A percentile compares a stretch with the other conserved stretches of the same genome.
Conservation (phyloP, 176 grass and related monocot genomes). For the Aegilops longissima region DNA sequence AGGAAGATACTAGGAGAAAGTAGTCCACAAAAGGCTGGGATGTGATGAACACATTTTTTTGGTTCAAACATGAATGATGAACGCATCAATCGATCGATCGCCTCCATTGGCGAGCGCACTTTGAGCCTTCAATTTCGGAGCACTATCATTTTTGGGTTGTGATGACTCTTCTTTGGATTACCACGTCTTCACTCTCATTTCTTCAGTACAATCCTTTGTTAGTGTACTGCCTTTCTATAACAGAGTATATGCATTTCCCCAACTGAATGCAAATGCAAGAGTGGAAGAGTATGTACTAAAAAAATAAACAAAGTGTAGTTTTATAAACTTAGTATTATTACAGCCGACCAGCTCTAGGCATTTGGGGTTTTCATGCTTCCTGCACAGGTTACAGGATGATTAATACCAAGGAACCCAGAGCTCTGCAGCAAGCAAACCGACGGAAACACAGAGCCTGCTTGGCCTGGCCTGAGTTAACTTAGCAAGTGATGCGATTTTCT, state of each 20-base stretch:
- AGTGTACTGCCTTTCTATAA: no score
- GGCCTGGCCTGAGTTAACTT: not conserved
- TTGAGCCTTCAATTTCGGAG: not conserved
- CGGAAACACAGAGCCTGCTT: not conserved
- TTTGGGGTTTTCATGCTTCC: not conserved
- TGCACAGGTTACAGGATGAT: not conserved
- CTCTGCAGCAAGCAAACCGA: no score
- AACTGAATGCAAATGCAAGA: not conserved
- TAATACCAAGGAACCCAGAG: not conserved
- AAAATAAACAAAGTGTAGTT: no score
- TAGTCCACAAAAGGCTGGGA: slow-evolving; percentile 1
- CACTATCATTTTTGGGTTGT: not conserved
- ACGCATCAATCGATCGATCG: slow-evolving; percentile 12
- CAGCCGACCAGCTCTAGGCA: not conserved
- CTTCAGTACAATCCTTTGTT: not conserved
- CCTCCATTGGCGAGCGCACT: not conserved
- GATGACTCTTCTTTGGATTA: no score
- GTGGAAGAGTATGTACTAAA: not conserved
- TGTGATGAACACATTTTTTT: slow-evolving; percentile 25
- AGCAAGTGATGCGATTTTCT: not conserved
- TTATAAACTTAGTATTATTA: no score
- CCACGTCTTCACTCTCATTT: not conserved
- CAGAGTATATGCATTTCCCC: not conserved
- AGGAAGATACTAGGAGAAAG: slow-evolving; percentile 31
- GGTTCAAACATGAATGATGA: not conserved